These are phyloP conservation scores for Gleditsia sinensis DNA, from an alignment of 306 rosid species.

Conservation along the genomic window DNA sequence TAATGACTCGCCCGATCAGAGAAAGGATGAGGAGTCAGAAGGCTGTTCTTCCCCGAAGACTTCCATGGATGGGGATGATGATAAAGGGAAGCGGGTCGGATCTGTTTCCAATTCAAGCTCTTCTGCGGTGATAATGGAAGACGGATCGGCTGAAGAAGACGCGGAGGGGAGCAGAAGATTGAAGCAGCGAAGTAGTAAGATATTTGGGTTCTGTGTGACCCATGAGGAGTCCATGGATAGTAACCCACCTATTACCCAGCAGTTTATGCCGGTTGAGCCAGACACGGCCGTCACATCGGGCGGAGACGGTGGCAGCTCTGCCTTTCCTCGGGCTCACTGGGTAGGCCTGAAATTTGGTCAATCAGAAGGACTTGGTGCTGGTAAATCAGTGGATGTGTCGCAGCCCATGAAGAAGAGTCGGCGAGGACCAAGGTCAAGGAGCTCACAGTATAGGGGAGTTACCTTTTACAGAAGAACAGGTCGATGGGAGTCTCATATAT, in stretches of 20 bases:
- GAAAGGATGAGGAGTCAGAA: conserved; percentile 58
- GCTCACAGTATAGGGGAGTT: conserved; percentile 97
- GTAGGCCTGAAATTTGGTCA: conserved; percentile 78
- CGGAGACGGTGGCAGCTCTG: conserved; percentile 15
- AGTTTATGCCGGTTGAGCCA: conserved; percentile 76
- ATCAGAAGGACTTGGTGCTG: conserved; percentile 53
- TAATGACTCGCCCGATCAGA: conserved; percentile 77
- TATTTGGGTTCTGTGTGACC: conserved; percentile 72
- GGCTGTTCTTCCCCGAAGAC: conserved; percentile 69
- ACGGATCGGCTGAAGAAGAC: conserved; percentile 72
- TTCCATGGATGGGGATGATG: conserved; percentile 65
- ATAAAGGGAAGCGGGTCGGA: conserved; percentile 78
- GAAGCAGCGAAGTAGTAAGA: conserved; percentile 45
- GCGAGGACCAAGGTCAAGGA: conserved; percentile 92
- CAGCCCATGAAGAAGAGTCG: conserved; percentile 94
- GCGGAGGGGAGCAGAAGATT: conserved; percentile 20
- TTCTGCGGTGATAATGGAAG: conserved; percentile 72
- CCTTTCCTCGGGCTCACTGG: conserved; percentile 88
- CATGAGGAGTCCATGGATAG: conserved; percentile 41
- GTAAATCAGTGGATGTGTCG: conserved; percentile 56
- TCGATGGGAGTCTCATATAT: conserved; percentile 99
- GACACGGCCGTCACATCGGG: conserved; percentile 33
- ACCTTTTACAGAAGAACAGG: conserved; percentile 99
- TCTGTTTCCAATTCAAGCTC: conserved; percentile 91
- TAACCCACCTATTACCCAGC: conserved; percentile 58